Percentiles rank a stretch among this genome's conserved stretches.
phyloP scores from a whole-genome alignment of 129 eudicot species.

The Scalesia atractyloides region DNA sequence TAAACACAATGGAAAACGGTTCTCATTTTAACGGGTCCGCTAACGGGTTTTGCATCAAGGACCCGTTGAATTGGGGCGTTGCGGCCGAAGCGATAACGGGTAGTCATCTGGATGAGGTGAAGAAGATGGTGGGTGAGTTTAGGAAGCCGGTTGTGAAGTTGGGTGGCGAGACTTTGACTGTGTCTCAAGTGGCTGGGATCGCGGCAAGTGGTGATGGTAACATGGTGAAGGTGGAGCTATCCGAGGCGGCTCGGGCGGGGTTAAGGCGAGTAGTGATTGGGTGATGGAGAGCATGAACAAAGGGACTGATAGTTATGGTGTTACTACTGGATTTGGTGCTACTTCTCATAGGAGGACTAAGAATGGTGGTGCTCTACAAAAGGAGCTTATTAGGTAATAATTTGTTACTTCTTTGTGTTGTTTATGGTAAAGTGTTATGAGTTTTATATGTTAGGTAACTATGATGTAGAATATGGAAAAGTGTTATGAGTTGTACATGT shows the following conservation, averaged over 20 bases:
- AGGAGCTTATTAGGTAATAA: conserved; percentile 47
- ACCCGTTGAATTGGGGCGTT: conserved; percentile 64
- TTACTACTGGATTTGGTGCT: conserved; percentile 45
- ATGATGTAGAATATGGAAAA: too few species aligned
- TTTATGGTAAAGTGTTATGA: too few species aligned
- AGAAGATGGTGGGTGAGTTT: conserved; percentile 67
- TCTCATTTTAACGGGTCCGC: conserved; percentile 22
- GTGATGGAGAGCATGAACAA: conserved; percentile 46
- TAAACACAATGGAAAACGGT: conserved; percentile 32
- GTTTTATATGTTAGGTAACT: too few species aligned
- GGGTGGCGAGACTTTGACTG: conserved; percentile 61
- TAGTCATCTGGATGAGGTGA: conserved; percentile 71
- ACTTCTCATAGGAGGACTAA: conserved; percentile 46
- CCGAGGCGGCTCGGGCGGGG: conserved; percentile 39
- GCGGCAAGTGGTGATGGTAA: conserved; percentile 31
- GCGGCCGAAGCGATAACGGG: conserved; percentile 64
- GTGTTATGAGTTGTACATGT: too few species aligned
- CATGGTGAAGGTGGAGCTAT: conserved; percentile 35
- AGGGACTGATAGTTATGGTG: conserved; percentile 48
- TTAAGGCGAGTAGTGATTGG: conserved; percentile 47
- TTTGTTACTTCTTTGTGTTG: neutral
- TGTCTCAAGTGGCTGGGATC: conserved; percentile 67
- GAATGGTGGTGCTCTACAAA: conserved; percentile 42
- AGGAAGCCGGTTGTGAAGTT: conserved; percentile 57
- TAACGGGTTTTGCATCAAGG: conserved; percentile 47